These are phyloP conservation scores for Chrysoporthe cubensis DNA, from an alignment of 2,329 filamentous ascomycete genomes.

Conservation along the genomic window DNA sequence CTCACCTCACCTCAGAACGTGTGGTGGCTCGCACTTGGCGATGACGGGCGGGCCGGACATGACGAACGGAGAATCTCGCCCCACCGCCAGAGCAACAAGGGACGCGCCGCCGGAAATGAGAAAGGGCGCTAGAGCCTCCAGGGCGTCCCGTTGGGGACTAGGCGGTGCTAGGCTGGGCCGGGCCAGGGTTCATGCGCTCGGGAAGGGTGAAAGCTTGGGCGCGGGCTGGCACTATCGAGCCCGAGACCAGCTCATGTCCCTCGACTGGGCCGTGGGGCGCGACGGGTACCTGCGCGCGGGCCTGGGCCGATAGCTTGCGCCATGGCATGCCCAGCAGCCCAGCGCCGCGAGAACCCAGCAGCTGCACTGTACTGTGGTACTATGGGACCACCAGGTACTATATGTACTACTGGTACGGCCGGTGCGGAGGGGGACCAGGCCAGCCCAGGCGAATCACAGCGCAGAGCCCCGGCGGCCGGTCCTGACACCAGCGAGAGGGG, in stretches of 20 bases:
- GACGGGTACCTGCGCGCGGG: slow-evolving; percentile 10
- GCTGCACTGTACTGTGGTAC: neutral
- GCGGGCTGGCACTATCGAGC: neutral
- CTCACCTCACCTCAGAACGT: no score
- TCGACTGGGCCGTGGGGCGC: neutral
- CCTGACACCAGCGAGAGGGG: no score
- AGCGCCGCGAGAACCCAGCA: no score
- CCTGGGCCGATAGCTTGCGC: slow-evolving; percentile 3
- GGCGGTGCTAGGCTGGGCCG: neutral
- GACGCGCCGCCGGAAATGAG: slow-evolving; percentile 10
- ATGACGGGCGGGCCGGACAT: no score
- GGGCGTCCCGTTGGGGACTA: slow-evolving; percentile 1
- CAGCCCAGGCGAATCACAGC: no score
- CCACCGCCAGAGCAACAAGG: neutral
- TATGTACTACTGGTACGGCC: no score
- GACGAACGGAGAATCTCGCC: neutral
- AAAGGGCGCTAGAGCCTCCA: slow-evolving; percentile 11
- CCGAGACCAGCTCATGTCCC: neutral
- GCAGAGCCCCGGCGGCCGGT: no score
- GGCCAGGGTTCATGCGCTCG: slow-evolving; percentile 1
- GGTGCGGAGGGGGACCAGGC: no score
- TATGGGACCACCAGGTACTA: no score
- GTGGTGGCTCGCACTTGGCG: neutral
- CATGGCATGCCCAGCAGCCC: neutral
- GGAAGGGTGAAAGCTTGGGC: neutral